Percentiles rank a stretch among this genome's conserved stretches.
Conservation (phyloP, 1,139 yeast genomes). For the Candida dubliniensis region DNA sequence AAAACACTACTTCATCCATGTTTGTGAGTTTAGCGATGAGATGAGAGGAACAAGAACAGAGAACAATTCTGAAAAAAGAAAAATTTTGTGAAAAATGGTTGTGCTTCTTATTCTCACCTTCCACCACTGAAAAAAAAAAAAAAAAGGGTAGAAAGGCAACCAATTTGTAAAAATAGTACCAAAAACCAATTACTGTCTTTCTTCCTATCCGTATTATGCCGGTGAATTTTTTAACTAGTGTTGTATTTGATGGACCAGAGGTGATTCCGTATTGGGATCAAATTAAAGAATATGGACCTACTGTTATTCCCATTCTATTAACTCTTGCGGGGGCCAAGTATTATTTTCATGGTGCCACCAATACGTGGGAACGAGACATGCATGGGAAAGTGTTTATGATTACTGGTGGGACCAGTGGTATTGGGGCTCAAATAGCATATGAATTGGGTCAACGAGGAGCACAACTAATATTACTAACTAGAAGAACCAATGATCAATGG, state of each 20-base stretch:
- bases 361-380: conserved; percentile 88
- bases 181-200: no score
- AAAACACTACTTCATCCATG: conserved; percentile 65
- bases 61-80: conserved; percentile 1
- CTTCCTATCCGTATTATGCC: conserved; percentile 56
- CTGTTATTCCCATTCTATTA: conserved; percentile 35
- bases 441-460: conserved; percentile 85
- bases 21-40: conserved; percentile 3
- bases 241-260: conserved; percentile 68
- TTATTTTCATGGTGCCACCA: conserved; percentile 73
- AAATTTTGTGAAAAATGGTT: neutral
- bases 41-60: conserved; percentile 8
- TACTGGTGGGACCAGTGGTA: conserved; percentile 87
- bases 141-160: neutral
- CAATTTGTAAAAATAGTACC: neutral
- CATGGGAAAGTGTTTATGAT: conserved; percentile 84
- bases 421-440: conserved; percentile 74
- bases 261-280: conserved; percentile 69
- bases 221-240: conserved; percentile 67
- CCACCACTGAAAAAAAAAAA: conserved; percentile 1
- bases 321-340: conserved; percentile 52
- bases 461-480: conserved; percentile 72
- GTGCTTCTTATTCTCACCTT: neutral
- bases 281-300: conserved; percentile 56
- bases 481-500: conserved; percentile 72